Conservation (phyloP, 1,139 yeast species). For the Scheffersomyces cryptocercus region DNA sequence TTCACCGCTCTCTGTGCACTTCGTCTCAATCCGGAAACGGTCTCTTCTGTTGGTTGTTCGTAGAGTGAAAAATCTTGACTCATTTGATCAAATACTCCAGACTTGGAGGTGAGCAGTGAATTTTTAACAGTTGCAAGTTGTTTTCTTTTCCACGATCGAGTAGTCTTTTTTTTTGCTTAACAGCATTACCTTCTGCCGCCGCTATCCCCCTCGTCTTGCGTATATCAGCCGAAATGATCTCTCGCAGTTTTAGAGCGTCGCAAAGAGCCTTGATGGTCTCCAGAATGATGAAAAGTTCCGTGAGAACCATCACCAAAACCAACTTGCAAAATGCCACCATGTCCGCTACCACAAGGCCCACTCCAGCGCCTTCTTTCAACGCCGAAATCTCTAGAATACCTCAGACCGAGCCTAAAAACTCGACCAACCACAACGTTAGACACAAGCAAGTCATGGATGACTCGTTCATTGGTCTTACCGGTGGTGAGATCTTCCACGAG, state of each 20-base stretch:
- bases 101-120: too few species aligned
- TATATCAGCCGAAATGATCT: not conserved
- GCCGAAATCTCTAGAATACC: conserved; percentile 18
- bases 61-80: conserved; percentile 1
- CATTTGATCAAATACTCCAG: not conserved
- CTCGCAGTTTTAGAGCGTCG: not conserved
- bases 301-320: conserved; percentile 36
- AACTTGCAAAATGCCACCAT: conserved; percentile 37
- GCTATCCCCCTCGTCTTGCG: too few species aligned
- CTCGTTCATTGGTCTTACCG: conserved; percentile 89
- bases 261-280: not conserved
- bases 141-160: too few species aligned
- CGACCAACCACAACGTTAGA: conserved; percentile 3
- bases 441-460: conserved; percentile 57
- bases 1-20: not conserved
- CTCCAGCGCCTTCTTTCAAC: conserved; percentile 31
- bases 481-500: conserved; percentile 97
- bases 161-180: too few species aligned
- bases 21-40: not conserved
- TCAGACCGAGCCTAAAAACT: conserved; percentile 15
- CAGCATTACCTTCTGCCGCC: too few species aligned
- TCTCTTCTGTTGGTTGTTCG: not conserved
- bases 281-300: not conserved
- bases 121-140: too few species aligned
- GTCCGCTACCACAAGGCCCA: conserved; percentile 23